phyloP scores from a whole-genome alignment of 352 stramenopile genomes.

The Phytophthora nicotianae region DNA sequence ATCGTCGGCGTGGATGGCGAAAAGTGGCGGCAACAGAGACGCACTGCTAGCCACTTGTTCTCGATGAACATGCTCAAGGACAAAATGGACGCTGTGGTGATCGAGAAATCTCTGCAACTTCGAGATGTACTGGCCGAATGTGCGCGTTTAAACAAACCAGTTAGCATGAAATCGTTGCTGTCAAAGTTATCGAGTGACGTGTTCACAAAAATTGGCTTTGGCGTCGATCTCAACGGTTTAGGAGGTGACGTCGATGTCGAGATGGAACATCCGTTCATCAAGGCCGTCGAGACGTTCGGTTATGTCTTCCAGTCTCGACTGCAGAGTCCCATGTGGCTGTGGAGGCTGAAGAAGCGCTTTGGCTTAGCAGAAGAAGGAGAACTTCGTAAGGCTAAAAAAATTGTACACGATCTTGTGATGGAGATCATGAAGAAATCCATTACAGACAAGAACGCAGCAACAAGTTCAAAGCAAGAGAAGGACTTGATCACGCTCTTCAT shows the following conservation, averaged over 20 bases:
- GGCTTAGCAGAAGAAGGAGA: conserved; percentile 36
- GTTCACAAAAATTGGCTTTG: conserved; percentile 38
- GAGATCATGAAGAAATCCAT: conserved; percentile 40
- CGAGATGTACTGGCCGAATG: conserved; percentile 28
- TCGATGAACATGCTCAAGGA: conserved; percentile 52
- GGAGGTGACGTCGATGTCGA: conserved; percentile 27
- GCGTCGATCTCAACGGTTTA: conserved; percentile 35
- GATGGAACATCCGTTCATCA: conserved; percentile 35
- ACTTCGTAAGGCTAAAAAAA: conserved; percentile 27
- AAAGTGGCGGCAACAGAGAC: conserved; percentile 63
- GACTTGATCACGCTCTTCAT: conserved; percentile 62
- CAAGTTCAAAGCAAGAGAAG: conserved; percentile 21
- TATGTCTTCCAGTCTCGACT: conserved; percentile 31
- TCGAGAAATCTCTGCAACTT: conserved; percentile 33
- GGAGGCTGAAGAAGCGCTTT: conserved; percentile 45
- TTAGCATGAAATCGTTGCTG: conserved; percentile 40
- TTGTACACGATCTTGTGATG: conserved; percentile 41
- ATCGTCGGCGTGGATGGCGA: conserved; percentile 58
- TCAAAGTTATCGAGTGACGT: conserved; percentile 33
- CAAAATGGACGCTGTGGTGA: conserved; percentile 48
- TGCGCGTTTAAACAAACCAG: conserved; percentile 4
- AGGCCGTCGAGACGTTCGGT: conserved; percentile 30
- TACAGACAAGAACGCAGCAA: conserved; percentile 14
- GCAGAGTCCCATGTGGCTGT: conserved; percentile 45
- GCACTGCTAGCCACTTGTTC: conserved; percentile 86